Percentiles rank a stretch among this genome's conserved stretches.
Evolutionary conservation across 2,329 filamentous ascomycete species (phyloP).

Genomic region (Fusarium sp.): DNA sequence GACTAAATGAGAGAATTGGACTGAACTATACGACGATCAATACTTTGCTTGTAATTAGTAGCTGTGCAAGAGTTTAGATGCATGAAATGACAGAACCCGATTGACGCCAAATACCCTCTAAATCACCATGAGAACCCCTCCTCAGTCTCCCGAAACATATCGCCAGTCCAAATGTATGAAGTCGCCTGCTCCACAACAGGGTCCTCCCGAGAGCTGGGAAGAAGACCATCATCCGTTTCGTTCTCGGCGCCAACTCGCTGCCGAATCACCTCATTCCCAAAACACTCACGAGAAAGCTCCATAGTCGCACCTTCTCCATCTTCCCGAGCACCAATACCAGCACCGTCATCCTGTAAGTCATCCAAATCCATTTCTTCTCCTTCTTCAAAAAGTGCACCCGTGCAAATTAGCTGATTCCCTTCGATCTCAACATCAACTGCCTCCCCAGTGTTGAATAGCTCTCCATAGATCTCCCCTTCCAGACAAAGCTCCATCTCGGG

Average conservation of each 20-base stretch:
- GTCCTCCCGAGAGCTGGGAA: not conserved
- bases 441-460: constrained; percentile 36
- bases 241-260: too few relatives aligned
- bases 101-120: not conserved
- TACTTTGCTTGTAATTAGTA: constrained; percentile 14
- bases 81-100: not conserved
- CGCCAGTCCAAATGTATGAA: not conserved
- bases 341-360: not conserved
- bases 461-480: constrained; percentile 46
- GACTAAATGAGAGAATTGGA: too few relatives aligned
- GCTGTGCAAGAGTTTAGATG: not conserved
- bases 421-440: constrained; percentile 48
- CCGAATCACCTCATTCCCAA: not conserved
- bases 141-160: constrained; percentile 20
- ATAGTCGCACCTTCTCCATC: not conserved
- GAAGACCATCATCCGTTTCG: not conserved
- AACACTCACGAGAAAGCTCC: not conserved
- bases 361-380: constrained; percentile 12
- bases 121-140: constrained; percentile 32
- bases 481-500: constrained; percentile 49
- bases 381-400: constrained; percentile 26
- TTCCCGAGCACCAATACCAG: too few relatives aligned
- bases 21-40: not conserved
- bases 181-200: not conserved
- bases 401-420: constrained; percentile 37